Conservation (phyloP, 352 stramenopile species). For the Pythium periplocum region DNA sequence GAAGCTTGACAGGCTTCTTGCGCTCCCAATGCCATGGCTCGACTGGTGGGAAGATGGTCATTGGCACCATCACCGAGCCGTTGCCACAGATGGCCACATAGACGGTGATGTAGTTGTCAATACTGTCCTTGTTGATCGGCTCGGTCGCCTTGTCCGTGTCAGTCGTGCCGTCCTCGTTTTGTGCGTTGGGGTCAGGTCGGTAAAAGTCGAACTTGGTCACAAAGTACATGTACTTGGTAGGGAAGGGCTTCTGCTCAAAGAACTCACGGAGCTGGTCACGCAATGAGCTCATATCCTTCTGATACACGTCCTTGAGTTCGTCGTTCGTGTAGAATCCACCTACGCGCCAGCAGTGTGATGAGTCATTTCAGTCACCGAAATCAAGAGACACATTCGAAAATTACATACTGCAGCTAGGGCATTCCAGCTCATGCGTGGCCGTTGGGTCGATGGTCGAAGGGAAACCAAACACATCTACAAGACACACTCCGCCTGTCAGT, state of each 20-base stretch:
- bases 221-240: slow-evolving; percentile 84
- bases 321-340: slow-evolving; percentile 55
- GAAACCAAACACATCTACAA: slow-evolving; percentile 53
- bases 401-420: slow-evolving; percentile 45
- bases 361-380: background rate
- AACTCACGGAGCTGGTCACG: slow-evolving; percentile 70
- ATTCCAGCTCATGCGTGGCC: slow-evolving; percentile 53
- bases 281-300: slow-evolving; percentile 65
- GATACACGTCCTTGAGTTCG: slow-evolving; percentile 56
- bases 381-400: background rate
- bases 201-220: slow-evolving; percentile 79
- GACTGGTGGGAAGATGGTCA: slow-evolving; percentile 77
- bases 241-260: slow-evolving; percentile 76
- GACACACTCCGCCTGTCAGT: background rate
- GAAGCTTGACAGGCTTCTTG: slow-evolving; percentile 80
- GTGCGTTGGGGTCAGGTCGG: slow-evolving; percentile 42
- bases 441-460: slow-evolving; percentile 57
- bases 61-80: slow-evolving; percentile 81
- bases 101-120: slow-evolving; percentile 71
- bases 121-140: slow-evolving; percentile 7
- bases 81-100: slow-evolving; percentile 86
- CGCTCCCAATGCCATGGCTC: slow-evolving; percentile 82
- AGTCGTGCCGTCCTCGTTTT: slow-evolving; percentile 1
- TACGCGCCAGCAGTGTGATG: slow-evolving; percentile 8
- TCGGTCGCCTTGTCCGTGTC: slow-evolving; percentile 11